These are phyloP conservation scores for Penium margaritaceum DNA, from an alignment of 139 green algal species.

Conservation along the genomic window DNA sequence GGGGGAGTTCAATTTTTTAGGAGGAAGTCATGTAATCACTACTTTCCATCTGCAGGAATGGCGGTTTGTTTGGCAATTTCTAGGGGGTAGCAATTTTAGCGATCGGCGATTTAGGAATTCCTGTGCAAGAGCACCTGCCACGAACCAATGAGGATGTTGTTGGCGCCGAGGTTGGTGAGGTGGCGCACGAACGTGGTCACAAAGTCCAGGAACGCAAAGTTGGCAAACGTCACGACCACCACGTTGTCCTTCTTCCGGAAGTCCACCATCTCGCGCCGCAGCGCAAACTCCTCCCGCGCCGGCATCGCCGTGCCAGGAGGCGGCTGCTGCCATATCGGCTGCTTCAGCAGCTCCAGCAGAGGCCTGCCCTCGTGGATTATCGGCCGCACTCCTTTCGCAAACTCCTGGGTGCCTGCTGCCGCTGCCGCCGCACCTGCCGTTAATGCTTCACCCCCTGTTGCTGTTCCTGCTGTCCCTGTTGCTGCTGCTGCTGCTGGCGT, in stretches of 20 bases:
- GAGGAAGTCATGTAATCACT: no score
- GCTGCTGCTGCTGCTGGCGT: neutral
- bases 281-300: slow-evolving; percentile 31
- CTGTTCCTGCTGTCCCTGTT: neutral
- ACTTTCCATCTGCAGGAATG: no score
- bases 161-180: slow-evolving; percentile 48
- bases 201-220: slow-evolving; percentile 89
- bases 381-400: slow-evolving; percentile 14
- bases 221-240: slow-evolving; percentile 85
- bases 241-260: slow-evolving; percentile 55
- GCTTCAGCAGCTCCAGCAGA: slow-evolving; percentile 14
- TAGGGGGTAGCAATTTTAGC: no score
- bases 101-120: no score
- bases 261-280: slow-evolving; percentile 49
- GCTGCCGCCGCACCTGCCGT: neutral
- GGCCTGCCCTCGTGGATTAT: slow-evolving; percentile 28
- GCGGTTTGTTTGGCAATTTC: no score
- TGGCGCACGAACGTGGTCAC: slow-evolving; percentile 78
- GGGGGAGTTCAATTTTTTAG: no score
- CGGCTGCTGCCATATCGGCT: slow-evolving; percentile 24
- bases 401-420: neutral
- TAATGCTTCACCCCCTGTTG: neutral
- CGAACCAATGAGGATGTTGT: slow-evolving; percentile 51
- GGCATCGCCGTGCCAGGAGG: slow-evolving; percentile 8
- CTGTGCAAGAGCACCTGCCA: no score